Conservation (phyloP, 2,329 filamentous ascomycete species). For the Cercospora citrullina region DNA sequence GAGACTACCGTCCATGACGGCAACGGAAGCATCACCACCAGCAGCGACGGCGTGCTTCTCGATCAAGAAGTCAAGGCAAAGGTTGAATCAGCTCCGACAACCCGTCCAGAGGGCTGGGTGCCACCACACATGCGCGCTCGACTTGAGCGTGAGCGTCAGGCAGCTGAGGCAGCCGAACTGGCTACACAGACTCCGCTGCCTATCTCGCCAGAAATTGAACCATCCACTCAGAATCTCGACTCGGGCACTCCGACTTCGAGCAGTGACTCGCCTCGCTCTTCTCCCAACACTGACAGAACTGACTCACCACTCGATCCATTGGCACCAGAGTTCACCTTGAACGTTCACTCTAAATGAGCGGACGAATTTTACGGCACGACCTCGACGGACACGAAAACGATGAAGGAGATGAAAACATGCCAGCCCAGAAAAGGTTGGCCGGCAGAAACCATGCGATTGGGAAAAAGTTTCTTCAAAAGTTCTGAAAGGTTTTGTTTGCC, state of each 20-base stretch:
- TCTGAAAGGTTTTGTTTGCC: not conserved
- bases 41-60: not conserved
- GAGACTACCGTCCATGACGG: conserved; percentile 8
- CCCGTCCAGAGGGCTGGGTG: not conserved
- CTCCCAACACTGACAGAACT: not conserved
- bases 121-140: conserved; percentile 16
- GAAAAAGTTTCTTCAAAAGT: not conserved
- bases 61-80: not conserved
- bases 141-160: conserved; percentile 2
- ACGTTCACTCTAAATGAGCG: not conserved
- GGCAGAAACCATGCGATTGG: not conserved
- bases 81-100: not conserved
- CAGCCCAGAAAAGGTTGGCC: not conserved
- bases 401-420: not conserved
- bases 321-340: not conserved
- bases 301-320: not conserved
- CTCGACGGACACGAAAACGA: not conserved
- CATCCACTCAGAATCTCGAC: not conserved
- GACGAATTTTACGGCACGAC: not conserved
- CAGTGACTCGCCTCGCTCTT: not conserved
- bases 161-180: not conserved
- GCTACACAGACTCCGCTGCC: not conserved
- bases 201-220: not conserved
- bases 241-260: not conserved
- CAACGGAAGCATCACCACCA: conserved; percentile 1